Conservation (phyloP, 768 basidiomycete genomes). For the Atractiella rhizophila region DNA sequence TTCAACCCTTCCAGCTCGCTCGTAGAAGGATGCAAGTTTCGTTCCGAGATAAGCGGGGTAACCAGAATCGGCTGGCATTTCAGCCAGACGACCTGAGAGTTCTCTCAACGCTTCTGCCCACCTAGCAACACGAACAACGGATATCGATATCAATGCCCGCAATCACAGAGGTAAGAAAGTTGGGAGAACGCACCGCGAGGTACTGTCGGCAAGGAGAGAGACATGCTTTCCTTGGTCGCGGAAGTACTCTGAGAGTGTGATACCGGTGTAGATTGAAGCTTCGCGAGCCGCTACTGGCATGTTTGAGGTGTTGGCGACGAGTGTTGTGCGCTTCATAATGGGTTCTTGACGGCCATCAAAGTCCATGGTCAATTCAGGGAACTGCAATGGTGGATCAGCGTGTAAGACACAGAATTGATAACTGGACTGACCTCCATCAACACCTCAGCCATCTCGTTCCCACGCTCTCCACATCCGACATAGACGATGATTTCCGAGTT, state of each 20-base stretch:
- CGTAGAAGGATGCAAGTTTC: constrained; percentile 92
- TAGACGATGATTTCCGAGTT: constrained; percentile 99
- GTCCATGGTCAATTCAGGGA: constrained; percentile 79
- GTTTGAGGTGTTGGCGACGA: constrained; percentile 97
- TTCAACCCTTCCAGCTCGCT: constrained; percentile 85
- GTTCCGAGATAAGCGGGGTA: constrained; percentile 93
- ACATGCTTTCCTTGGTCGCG: constrained; percentile 95
- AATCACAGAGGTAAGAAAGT: neutral
- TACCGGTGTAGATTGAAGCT: constrained; percentile 97
- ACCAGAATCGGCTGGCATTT: constrained; percentile 99
- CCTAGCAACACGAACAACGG: constrained; percentile 40
- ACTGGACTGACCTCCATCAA: constrained; percentile 9
- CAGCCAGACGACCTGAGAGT: constrained; percentile 93
- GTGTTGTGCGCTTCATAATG: constrained; percentile 98
- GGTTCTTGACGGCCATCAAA: constrained; percentile 75
- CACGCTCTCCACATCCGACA: constrained; percentile 95
- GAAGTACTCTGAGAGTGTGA: constrained; percentile 97
- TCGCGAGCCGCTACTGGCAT: constrained; percentile 99
- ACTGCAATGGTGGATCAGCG: constrained; percentile 33
- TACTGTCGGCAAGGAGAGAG: constrained; percentile 97
- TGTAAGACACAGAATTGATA: neutral
- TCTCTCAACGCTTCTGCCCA: constrained; percentile 99
- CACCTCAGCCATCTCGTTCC: constrained; percentile 51
- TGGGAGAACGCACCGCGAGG: too few relatives aligned
- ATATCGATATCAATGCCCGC: constrained; percentile 3